These are phyloP conservation scores for Lactuca saligna DNA, from an alignment of 129 eudicot genomes.

Conservation along the genomic window DNA sequence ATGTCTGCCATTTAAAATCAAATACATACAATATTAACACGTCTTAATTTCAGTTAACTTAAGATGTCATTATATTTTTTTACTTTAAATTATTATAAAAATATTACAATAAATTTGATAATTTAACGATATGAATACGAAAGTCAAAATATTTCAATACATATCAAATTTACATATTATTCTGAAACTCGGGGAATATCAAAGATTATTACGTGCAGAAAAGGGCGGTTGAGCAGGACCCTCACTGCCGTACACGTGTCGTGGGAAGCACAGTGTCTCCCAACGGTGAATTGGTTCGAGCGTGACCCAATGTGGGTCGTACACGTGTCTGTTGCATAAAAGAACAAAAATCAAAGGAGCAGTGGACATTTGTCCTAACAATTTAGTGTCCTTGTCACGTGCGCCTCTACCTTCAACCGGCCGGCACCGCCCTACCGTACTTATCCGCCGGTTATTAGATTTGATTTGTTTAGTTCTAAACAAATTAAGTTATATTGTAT, in stretches of 20 bases:
- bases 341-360: neutral
- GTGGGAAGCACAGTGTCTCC: neutral
- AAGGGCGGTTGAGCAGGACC: slow-evolving; percentile 2
- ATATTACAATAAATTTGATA: too few relatives aligned
- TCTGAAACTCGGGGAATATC: too few relatives aligned
- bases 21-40: too few relatives aligned
- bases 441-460: neutral
- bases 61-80: too few relatives aligned
- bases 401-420: slow-evolving; percentile 29
- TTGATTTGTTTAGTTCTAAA: neutral
- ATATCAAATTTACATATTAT: too few relatives aligned
- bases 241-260: slow-evolving; percentile 20
- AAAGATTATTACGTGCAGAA: neutral
- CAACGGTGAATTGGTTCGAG: neutral
- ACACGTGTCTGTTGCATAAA: slow-evolving; percentile 19
- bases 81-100: too few relatives aligned
- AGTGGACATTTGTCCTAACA: slow-evolving; percentile 10
- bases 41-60: too few relatives aligned
- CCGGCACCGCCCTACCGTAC: slow-evolving; percentile 38
- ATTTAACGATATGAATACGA: too few relatives aligned
- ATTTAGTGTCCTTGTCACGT: slow-evolving; percentile 27
- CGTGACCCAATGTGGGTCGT: slow-evolving; percentile 21
- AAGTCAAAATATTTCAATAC: too few relatives aligned
- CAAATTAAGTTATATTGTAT: too few relatives aligned
- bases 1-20: too few relatives aligned